Evolutionary conservation across 2,329 filamentous ascomycete species (phyloP).

Genomic region (Rugonectria rugulosa): DNA sequence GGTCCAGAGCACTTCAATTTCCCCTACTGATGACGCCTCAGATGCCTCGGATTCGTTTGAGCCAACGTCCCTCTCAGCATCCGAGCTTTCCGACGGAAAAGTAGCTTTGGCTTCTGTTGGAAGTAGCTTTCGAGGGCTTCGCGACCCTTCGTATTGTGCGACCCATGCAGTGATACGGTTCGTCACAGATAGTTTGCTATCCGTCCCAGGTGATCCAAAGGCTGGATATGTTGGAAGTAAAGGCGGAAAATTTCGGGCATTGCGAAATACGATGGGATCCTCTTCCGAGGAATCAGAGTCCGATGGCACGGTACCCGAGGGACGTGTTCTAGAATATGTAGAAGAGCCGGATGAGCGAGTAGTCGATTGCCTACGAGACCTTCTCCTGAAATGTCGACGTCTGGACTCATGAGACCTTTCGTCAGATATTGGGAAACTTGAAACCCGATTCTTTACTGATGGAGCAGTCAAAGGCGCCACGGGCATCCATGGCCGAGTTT

Average conservation of each 20-base stretch:
- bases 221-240: constrained; percentile 39
- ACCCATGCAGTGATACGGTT: constrained; percentile 46
- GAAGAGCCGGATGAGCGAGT: constrained; percentile 29
- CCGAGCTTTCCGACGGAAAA: constrained; percentile 15
- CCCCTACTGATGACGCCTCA: constrained; percentile 31
- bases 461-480: neutral
- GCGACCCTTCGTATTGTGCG: constrained; percentile 41
- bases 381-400: neutral
- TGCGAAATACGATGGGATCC: constrained; percentile 40
- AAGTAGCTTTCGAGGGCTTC: constrained; percentile 30
- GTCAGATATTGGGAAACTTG: constrained; percentile 8
- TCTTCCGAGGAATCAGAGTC: constrained; percentile 39
- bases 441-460: neutral
- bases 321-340: constrained; percentile 34
- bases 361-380: neutral
- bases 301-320: constrained; percentile 28
- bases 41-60: constrained; percentile 4
- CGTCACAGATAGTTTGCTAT: constrained; percentile 40
- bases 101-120: constrained; percentile 15
- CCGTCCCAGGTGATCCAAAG: constrained; percentile 28
- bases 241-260: constrained; percentile 44
- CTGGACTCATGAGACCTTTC: constrained; percentile 12
- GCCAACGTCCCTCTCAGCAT: constrained; percentile 21
- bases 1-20: constrained; percentile 46
- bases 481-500: neutral